phyloP scores from a whole-genome alignment of 441 rosid species.

The Syzygium syzygioides region DNA sequence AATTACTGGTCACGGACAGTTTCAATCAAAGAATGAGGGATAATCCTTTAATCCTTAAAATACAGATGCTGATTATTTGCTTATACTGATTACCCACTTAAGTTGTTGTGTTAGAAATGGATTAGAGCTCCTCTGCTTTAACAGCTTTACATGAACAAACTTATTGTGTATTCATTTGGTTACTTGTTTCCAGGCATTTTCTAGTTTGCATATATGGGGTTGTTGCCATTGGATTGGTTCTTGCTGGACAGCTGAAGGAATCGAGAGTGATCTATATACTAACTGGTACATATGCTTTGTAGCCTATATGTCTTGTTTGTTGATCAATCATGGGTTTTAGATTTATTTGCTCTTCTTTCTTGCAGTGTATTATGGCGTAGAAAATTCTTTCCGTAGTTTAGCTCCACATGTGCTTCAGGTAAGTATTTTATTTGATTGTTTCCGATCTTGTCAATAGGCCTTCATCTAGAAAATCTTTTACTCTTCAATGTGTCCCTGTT shows the following conservation, averaged over 20 bases:
- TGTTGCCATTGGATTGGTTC: conserved; percentile 63
- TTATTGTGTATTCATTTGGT: not conserved
- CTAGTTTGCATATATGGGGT: conserved; percentile 78
- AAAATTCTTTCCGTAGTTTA: conserved; percentile 57
- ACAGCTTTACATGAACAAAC: not conserved
- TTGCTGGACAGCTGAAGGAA: conserved; percentile 77
- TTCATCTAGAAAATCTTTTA: not conserved
- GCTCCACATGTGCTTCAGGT: conserved; percentile 75
- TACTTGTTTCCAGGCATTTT: conserved; percentile 61
- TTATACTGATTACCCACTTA: not conserved
- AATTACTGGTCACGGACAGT: not conserved
- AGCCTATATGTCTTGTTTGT: not conserved
- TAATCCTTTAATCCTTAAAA: not conserved
- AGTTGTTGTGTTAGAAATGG: not conserved
- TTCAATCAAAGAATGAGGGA: not conserved
- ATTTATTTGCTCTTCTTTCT: not conserved
- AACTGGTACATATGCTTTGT: conserved; percentile 33
- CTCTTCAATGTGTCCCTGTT: not conserved
- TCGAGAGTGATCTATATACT: conserved; percentile 48
- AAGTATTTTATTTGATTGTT: conserved; percentile 1
- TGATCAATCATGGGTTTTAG: not conserved
- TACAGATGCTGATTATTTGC: not conserved
- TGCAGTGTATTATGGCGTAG: conserved; percentile 80
- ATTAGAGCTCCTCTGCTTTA: not conserved
- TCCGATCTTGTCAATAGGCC: not conserved